Percentiles rank a stretch among this genome's conserved stretches.
Evolutionary conservation across 768 basidiomycete genomes (phyloP).

Genomic region (Leccinum fibrillosum): DNA sequence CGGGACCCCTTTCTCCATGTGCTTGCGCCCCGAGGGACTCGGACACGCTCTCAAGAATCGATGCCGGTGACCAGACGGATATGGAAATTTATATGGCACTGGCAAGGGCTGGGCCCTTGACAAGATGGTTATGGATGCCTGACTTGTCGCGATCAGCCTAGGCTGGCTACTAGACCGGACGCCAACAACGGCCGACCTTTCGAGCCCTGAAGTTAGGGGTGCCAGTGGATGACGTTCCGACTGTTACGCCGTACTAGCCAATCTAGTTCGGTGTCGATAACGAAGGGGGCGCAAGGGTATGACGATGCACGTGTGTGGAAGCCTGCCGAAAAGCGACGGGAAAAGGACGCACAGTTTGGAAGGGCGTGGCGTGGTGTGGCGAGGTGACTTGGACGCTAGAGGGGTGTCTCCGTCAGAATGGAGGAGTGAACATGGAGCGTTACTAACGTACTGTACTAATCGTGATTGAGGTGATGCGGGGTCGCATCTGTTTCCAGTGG

Average conservation of each 20-base stretch:
- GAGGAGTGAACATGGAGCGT: not conserved
- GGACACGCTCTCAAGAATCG: constrained; percentile 2
- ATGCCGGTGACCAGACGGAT: constrained; percentile 4
- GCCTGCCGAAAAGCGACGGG: not conserved
- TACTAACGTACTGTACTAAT: not conserved
- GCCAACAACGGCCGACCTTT: not conserved
- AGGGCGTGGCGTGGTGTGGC: not conserved
- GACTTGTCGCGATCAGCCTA: not conserved
- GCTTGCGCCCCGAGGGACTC: constrained; percentile 8
- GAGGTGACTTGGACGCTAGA: not conserved
- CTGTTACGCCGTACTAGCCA: not conserved
- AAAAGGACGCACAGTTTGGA: not conserved
- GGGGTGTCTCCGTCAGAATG: not conserved
- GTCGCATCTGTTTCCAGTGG: not conserved
- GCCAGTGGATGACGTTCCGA: not conserved
- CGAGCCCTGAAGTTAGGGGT: not conserved
- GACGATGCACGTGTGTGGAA: constrained; percentile 4
- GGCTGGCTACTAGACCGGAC: not conserved
- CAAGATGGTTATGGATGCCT: not conserved
- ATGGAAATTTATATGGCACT: not conserved
- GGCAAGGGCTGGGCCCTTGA: not conserved
- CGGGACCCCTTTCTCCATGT: not conserved
- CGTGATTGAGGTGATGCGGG: not conserved
- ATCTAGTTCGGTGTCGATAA: not conserved
- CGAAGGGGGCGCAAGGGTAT: not conserved